Evolutionary conservation across 257 asterid genomes (phyloP).

Genomic region (Solanum chmielewskii): DNA sequence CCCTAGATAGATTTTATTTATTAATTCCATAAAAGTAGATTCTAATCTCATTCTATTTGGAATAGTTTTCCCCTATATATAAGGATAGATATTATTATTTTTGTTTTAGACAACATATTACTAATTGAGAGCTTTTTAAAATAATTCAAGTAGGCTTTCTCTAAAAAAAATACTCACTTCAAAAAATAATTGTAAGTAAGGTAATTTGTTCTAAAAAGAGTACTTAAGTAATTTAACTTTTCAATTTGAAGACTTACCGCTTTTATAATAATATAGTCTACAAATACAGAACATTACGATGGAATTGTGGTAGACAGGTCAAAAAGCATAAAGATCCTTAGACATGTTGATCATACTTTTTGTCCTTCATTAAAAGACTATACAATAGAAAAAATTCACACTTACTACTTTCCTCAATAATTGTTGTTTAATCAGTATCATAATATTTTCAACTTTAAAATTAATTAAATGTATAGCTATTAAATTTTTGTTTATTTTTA

Average conservation of each 20-base stretch:
- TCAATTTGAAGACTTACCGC: not conserved
- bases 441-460: not conserved
- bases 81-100: not conserved
- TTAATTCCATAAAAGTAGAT: not conserved
- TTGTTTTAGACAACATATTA: not conserved
- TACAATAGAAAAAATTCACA: not conserved
- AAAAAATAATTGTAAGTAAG: not conserved
- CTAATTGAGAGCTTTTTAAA: not conserved
- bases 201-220: not conserved
- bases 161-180: not conserved
- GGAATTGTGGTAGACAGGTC: not conserved
- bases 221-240: not conserved
- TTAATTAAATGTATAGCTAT: not conserved
- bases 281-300: not conserved
- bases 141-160: not conserved
- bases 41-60: not conserved
- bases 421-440: not conserved
- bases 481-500: too few relatives aligned
- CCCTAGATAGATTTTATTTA: not conserved
- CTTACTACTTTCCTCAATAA: not conserved
- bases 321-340: not conserved
- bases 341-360: not conserved
- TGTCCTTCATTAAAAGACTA: not conserved
- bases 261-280: not conserved
- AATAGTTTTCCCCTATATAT: not conserved